Percentiles rank a stretch among this genome's conserved stretches.
Evolutionary conservation across 768 basidiomycete species (phyloP).

Genomic region (Suillus alpinus): DNA sequence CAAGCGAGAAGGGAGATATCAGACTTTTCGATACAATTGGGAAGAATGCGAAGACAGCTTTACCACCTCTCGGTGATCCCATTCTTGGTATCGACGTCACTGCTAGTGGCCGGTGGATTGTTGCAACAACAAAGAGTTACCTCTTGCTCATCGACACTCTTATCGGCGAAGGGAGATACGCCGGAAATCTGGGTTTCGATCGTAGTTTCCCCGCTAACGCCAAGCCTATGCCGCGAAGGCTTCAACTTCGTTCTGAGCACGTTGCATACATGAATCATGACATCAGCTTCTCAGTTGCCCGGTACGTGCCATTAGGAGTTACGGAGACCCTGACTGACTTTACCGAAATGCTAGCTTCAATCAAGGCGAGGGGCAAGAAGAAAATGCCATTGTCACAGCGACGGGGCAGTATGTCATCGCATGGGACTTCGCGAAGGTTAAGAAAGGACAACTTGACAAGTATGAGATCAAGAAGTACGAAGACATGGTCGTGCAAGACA

Average conservation of each 20-base stretch:
- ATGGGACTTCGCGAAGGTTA: slow-evolving; percentile 97
- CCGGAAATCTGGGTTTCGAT: slow-evolving; percentile 85
- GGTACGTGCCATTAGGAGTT: slow-evolving; percentile 42
- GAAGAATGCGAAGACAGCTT: slow-evolving; percentile 97
- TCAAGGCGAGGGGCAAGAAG: slow-evolving; percentile 79
- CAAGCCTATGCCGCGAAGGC: slow-evolving; percentile 86
- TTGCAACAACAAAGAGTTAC: slow-evolving; percentile 94
- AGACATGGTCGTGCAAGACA: slow-evolving; percentile 93
- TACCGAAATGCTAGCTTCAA: slow-evolving; percentile 68
- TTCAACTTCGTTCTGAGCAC: slow-evolving; percentile 89
- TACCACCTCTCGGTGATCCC: slow-evolving; percentile 93
- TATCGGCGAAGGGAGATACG: slow-evolving; percentile 87
- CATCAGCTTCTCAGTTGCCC: slow-evolving; percentile 89
- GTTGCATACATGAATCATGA: slow-evolving; percentile 90
- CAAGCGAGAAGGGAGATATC: slow-evolving; percentile 95
- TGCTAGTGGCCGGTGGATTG: slow-evolving; percentile 89
- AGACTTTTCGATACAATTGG: slow-evolving; percentile 93
- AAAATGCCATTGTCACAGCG: slow-evolving; percentile 94
- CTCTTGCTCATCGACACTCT: slow-evolving; percentile 91
- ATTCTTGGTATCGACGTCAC: slow-evolving; percentile 94
- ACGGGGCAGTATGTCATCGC: slow-evolving; percentile 90
- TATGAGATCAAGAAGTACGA: slow-evolving; percentile 98
- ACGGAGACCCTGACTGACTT: slow-evolving; percentile 9
- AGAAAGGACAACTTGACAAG: slow-evolving; percentile 85
- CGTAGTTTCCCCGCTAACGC: slow-evolving; percentile 91